Base-by-base conservation (phyloP, 2,329 filamentous ascomycete genomes). In the Aspergillus sp. region DNA sequence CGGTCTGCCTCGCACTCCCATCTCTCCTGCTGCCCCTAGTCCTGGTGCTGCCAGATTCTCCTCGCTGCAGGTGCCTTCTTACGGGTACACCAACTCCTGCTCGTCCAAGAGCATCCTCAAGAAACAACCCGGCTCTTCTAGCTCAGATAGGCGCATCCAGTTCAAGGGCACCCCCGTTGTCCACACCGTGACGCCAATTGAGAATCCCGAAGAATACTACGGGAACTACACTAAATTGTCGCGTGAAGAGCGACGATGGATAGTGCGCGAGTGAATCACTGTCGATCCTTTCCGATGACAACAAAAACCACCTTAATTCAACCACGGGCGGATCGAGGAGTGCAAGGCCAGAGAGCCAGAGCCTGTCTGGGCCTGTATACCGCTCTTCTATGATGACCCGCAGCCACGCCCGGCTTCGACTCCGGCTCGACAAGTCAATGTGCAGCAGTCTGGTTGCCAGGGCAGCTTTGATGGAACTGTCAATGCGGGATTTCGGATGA, bases 101-200 rank as follows among this genome's bases (percentile, higher is more conserved):
- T 64, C 66, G 1, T 65, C 68, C 19, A 72, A 72, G 58, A 70
- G 70, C 52, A 74, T 75, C 43, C 65, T 74, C 44, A 74, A 74
- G 62, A 73, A 72, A 55, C 56, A 62, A 5, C 44, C 58, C 3
- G 45, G 46, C 35, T 31, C 54, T 19, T 39, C 50, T 27, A 44
- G 49, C 36, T 27, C 48, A 38, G 51, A 58, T 29, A 71, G 71
- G 49, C 63, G 62, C 37, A 67, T 74, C 37, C 64, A 71, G 38
- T 74, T 74, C 53, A 54, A 61, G 33, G 65, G 62, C 32, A 67
- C 68, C 5, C 71, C 71, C 4, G 68, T 64, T 19, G 65, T 75
- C 26, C 62, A 73, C 55, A 70, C 67, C 44, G 66, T 75, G 39
- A 73, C 70, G 2, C 71, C 72, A 1, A 73, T 75, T 47, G 71